Base-by-base conservation (phyloP, 108 stramenopile genomes). In the Hondaea fermentalgiana region DNA sequence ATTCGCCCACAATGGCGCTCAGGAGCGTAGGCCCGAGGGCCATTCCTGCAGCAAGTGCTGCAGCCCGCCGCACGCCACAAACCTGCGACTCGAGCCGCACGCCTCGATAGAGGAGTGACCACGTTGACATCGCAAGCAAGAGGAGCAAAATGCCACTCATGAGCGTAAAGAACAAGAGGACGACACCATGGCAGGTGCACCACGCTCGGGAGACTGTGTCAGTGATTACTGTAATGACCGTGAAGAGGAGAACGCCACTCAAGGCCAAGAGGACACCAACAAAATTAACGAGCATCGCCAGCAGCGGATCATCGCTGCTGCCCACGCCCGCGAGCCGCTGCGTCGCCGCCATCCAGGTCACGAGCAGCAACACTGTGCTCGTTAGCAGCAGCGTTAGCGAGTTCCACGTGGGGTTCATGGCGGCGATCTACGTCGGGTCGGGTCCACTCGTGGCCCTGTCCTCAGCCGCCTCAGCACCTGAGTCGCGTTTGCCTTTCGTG, bases 381-480 rank as follows among this genome's bases (percentile, higher is more conserved):
- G 28, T 21, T 4, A 83, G 76, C 76, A 83, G 51, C 49, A 83
- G 76, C 76, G 76, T 83, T 43, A 83, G 51, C 49, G 76, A 14
- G 23, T 45, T 83, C 76, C 76, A 83, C 25, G 76, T 83, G 17
- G 76, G 76, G 76, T 53, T 83, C 76, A 83, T 83, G 55, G 55
- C 35, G 35, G 35, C 35, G 35, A 0, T 35, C 35, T 0, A 35
- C 35, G 35, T 1, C 35, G 2, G 35, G 35, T 35, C 35, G 35
- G 35, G 35, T 0, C 35, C 35, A 35, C 35, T 1, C 35, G 35
- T 35, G 35, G 35, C 35, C 2, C 35, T 35, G 2, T 35, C 35
- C 35, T 35, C 35, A 35, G 35, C 35, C 35, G 35, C 0, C 35
- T 35, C 35, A 35, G 35, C 35, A 35, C 35, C 35, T 35, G 0